Base-by-base conservation (phyloP, 1,284 basidiomycete genomes). In the Phenoliferia sp. region DNA sequence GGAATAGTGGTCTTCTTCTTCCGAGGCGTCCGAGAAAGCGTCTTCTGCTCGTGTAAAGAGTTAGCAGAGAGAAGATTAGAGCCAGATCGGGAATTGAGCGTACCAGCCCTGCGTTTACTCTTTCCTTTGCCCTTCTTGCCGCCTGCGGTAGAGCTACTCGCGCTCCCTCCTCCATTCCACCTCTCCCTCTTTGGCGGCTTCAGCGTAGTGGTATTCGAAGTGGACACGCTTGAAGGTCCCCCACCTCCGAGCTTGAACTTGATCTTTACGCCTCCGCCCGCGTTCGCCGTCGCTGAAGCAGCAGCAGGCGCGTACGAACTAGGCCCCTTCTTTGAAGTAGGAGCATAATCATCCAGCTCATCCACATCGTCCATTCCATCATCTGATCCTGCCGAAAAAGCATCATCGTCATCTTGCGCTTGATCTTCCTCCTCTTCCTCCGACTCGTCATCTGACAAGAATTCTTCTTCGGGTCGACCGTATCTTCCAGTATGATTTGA, bases 201-300 rank as follows among this genome's bases (percentile, higher is more conserved):
- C 39, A 44, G 22, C 31, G 39, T 35, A n/a, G 22, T 61, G 16
- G 16, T 31, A 16, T 39, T 28, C 22, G 29, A 39, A 22, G 62
- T 35, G n/a, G 36, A 28, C 64, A 39, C 31, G 17, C 50, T 54
- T 55, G 59, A 36, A n/a, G 22, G 17, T 26, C 64, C 62, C 7
- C 9, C 48, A 17, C 36, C 61, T 10, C 68, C 69, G 2, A 73
- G 54, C 54, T 71, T 73, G 71, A 73, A 73, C 60, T 70, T 70
- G 61, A 73, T 71, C 64, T 73, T 73, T 54, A 73, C 61, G 10
- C 63, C 67, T 3, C 50, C n/a, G 10, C 61, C n/a, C 29, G 32
- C n/a, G 19, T 31, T 58, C 4, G 28, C 59, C 16, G 56, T 59
- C 26, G 35, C 54, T 33, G 59, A 31, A 6, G 60, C n/a, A 10